Conservation (phyloP, 169 alveolate genomes). For the Plasmodium adleri region DNA sequence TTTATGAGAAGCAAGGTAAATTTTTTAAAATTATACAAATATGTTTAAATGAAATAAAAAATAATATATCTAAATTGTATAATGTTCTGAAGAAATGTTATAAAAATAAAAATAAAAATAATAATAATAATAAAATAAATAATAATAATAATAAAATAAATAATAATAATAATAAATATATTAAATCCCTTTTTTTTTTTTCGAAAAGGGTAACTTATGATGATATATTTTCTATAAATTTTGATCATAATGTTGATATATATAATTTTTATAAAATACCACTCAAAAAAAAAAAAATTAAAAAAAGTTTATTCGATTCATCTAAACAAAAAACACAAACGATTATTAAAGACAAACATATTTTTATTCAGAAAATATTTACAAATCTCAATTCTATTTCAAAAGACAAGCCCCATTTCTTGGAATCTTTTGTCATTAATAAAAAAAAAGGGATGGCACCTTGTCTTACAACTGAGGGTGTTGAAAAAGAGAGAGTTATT, state of each 20-base stretch:
- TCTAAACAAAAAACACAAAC: too few relatives aligned
- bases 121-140: too few relatives aligned
- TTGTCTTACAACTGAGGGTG: too few relatives aligned
- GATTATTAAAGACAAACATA: too few relatives aligned
- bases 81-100: background rate
- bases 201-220: conserved; percentile 21
- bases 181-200: background rate
- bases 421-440: too few relatives aligned
- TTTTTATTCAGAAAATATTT: too few relatives aligned
- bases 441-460: too few relatives aligned
- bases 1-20: conserved; percentile 29
- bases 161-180: too few relatives aligned
- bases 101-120: background rate
- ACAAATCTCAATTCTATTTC: too few relatives aligned
- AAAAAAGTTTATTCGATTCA: background rate
- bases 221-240: conserved; percentile 26
- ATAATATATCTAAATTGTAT: conserved; percentile 20
- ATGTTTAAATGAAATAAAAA: conserved; percentile 23
- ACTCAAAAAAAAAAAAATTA: conserved; percentile 15
- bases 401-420: too few relatives aligned
- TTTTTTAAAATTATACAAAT: conserved; percentile 14
- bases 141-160: too few relatives aligned
- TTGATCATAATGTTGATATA: conserved; percentile 12
- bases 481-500: too few relatives aligned
- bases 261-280: conserved; percentile 34